These are phyloP conservation scores for Xylaria telfairii DNA, from an alignment of 495 filamentous ascomycete genomes.

Conservation along the genomic window DNA sequence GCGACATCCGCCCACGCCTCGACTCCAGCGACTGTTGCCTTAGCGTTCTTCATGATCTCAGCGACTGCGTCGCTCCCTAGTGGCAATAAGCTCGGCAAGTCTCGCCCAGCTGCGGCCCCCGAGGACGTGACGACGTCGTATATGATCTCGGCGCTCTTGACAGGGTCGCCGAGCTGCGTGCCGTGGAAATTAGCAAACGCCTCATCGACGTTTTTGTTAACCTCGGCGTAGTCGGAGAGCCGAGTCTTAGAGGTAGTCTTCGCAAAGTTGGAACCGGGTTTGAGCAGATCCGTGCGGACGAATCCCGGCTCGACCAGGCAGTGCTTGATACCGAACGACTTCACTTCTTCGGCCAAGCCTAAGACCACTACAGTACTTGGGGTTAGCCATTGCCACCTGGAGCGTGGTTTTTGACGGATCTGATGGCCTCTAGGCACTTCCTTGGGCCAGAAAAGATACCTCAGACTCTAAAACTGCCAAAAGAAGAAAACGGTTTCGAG, in stretches of 20 bases:
- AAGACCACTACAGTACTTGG: too few relatives aligned
- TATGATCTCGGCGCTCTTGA: constrained; percentile 41
- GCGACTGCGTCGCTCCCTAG: constrained; percentile 29
- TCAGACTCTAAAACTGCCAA: too few relatives aligned
- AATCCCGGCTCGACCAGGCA: constrained; percentile 56
- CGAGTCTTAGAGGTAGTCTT: constrained; percentile 10
- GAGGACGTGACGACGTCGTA: constrained; percentile 40
- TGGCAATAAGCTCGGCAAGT: constrained; percentile 25
- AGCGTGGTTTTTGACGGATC: too few relatives aligned
- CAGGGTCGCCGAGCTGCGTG: constrained; percentile 40
- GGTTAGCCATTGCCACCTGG: too few relatives aligned
- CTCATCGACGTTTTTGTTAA: constrained; percentile 17
- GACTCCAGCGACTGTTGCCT: not conserved
- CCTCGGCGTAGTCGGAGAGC: constrained; percentile 31
- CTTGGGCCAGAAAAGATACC: too few relatives aligned
- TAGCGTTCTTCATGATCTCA: not conserved
- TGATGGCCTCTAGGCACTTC: too few relatives aligned
- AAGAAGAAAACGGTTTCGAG: too few relatives aligned
- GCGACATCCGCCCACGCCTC: constrained; percentile 6
- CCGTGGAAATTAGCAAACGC: constrained; percentile 23
- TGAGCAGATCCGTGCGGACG: constrained; percentile 56
- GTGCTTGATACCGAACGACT: constrained; percentile 53
- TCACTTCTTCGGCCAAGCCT: constrained; percentile 50
- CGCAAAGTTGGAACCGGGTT: constrained; percentile 31
- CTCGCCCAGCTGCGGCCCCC: constrained; percentile 34